Evolutionary conservation across 2,329 filamentous ascomycete genomes (phyloP).

Genomic region (Ceratocystis smalleyi): DNA sequence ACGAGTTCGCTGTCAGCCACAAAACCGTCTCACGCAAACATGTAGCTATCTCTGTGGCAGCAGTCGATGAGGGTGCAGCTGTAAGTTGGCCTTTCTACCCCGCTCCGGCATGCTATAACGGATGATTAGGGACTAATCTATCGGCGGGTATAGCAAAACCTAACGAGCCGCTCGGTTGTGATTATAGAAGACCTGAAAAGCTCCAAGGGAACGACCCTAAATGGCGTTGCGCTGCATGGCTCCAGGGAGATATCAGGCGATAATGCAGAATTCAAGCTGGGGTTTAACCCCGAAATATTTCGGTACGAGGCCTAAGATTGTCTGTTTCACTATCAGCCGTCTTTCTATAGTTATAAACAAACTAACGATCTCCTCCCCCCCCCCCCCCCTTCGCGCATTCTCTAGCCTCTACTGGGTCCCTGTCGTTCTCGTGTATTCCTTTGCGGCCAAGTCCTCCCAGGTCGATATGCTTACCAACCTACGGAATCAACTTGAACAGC

Average conservation of each 20-base stretch:
- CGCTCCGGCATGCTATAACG: too few relatives aligned
- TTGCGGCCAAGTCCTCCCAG: conserved; percentile 54
- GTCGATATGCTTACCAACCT: conserved; percentile 47
- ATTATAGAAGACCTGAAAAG: conserved; percentile 67
- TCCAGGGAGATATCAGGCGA: conserved; percentile 37
- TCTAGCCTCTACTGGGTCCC: conserved; percentile 62
- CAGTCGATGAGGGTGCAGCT: conserved; percentile 50
- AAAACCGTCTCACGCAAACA: conserved; percentile 83
- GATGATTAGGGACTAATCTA: too few relatives aligned
- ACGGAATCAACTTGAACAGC: conserved; percentile 52
- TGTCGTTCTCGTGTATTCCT: conserved; percentile 66
- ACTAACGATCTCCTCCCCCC: conserved; percentile 13
- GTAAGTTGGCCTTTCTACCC: conserved; percentile 28
- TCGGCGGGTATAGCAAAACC: conserved; percentile 34
- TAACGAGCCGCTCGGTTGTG: conserved; percentile 51
- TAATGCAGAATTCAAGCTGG: conserved; percentile 54
- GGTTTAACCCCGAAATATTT: conserved; percentile 50
- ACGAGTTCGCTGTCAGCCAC: conserved; percentile 54
- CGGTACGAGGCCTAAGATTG: conserved; percentile 27
- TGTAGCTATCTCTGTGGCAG: conserved; percentile 56
- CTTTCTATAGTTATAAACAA: too few relatives aligned
- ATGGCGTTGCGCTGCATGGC: conserved; percentile 55
- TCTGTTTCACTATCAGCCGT: background rate
- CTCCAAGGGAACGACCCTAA: conserved; percentile 67
- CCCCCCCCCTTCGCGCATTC: background rate